A percentile compares a stretch with the other conserved stretches of the same genome.
These are phyloP conservation scores for Acanthamoeba sp. DNA, from an alignment of 208 protist species.

Conservation along the genomic window DNA sequence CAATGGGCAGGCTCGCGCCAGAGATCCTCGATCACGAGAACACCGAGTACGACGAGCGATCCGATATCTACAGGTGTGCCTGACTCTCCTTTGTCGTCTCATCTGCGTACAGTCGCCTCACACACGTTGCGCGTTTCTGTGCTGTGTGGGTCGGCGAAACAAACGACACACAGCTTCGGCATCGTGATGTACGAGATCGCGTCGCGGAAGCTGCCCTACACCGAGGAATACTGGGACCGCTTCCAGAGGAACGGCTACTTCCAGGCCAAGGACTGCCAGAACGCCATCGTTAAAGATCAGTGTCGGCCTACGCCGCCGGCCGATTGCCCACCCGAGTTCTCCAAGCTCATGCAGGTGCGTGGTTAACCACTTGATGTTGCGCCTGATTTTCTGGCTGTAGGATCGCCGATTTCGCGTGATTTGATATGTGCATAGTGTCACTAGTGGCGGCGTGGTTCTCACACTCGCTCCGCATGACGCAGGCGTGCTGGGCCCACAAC, in stretches of 20 bases:
- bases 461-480: neutral
- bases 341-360: constrained; percentile 47
- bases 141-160: too few relatives aligned
- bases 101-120: too few relatives aligned
- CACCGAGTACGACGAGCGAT: constrained; percentile 60
- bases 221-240: constrained; percentile 42
- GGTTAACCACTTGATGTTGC: too few relatives aligned
- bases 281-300: constrained; percentile 43
- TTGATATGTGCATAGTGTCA: neutral
- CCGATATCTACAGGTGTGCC: constrained; percentile 33
- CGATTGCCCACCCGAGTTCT: constrained; percentile 30
- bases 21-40: constrained; percentile 53
- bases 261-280: constrained; percentile 55
- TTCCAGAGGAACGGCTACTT: constrained; percentile 62
- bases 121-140: too few relatives aligned
- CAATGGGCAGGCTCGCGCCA: neutral
- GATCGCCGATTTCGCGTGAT: too few relatives aligned
- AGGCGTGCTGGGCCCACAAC: constrained; percentile 45
- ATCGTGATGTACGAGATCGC: constrained; percentile 61
- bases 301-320: neutral
- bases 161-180: constrained; percentile 3
- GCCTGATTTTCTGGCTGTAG: too few relatives aligned
- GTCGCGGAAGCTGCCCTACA: constrained; percentile 28
- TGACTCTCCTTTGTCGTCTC: neutral
- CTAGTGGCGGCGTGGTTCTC: too few relatives aligned